Evolutionary conservation across 345 rosid species (phyloP).

Genomic region (Clarkia xantiana): DNA sequence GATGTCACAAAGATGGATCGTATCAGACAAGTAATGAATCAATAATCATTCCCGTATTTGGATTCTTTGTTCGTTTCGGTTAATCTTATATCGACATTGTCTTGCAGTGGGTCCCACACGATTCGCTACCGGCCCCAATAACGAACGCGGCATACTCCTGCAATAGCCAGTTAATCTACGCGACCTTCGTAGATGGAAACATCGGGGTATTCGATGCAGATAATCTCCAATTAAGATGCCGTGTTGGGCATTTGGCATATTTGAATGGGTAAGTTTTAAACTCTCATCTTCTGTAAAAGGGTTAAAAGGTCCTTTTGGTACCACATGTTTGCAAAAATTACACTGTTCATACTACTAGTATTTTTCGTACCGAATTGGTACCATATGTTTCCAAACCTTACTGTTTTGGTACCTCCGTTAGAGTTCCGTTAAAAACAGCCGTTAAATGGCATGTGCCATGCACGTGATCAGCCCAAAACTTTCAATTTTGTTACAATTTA

Average conservation of each 20-base stretch:
- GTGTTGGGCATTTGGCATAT: conserved; percentile 51
- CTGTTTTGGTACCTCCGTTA: too few species aligned
- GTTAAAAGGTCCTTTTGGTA: too few species aligned
- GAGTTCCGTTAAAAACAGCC: too few species aligned
- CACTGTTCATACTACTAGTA: too few species aligned
- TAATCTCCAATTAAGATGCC: conserved; percentile 53
- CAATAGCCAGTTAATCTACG: conserved; percentile 64
- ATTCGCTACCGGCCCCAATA: conserved; percentile 49
- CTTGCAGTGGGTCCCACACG: conserved; percentile 76
- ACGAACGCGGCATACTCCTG: conserved; percentile 64
- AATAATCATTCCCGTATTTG: too few species aligned
- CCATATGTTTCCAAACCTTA: too few species aligned
- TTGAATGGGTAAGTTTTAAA: conserved; percentile 32
- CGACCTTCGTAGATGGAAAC: conserved; percentile 57
- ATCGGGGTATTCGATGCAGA: conserved; percentile 71
- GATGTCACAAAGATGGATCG: conserved; percentile 81
- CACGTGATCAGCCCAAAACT: too few species aligned
- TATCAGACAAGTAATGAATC: conserved; percentile 37
- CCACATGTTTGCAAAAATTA: too few species aligned
- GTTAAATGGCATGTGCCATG: too few species aligned
- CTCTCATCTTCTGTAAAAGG: background rate
- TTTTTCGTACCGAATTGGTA: too few species aligned
- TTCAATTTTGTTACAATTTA: too few species aligned
- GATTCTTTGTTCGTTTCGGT: too few species aligned
- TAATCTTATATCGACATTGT: background rate